Base-by-base conservation (phyloP, 495 filamentous ascomycete genomes). In the Aspergillus wentii region DNA sequence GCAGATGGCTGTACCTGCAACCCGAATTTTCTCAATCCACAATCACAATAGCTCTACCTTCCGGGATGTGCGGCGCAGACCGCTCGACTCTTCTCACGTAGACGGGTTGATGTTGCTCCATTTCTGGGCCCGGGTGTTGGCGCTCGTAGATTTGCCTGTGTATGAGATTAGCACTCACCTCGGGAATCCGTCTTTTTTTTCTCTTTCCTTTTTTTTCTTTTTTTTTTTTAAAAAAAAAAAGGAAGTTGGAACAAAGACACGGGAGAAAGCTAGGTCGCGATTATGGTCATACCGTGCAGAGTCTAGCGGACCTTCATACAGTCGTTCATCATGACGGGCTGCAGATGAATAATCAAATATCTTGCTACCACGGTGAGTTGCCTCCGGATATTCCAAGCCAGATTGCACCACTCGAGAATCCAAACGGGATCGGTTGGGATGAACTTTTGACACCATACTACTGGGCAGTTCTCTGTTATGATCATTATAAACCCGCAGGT, bases 21-120 rank as follows among this genome's bases (percentile, higher is more conserved):
- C 31, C 10, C 9, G 17, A 3, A 30, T 30, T 8, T 28, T 21
- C 19, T 56, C 43, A 68, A 51, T 68, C 64, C 26, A 64, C 56
- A 42, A 64, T 57, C 8, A 66, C 39, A 27, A 62, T 28, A 14
- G 42, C 35, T 36, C 55, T 45, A 33, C 51, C 52, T 16, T 59
- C 58, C 1, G 49, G 29, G 16, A 59, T 30, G 9, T 38, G 46
- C 2, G 48, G 42, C 5, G 42, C 49, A 19, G 51, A 36, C 6
- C 40, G 49, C 19, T 61, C 53, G 17, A 51, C 44, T 22, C 44
- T 33, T 35, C 54, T 51, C 13, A 52, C 49, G 34, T 62, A 58
- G n/a, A n/a, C n/a, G n/a, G n/a, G n/a, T n/a, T n/a, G n/a, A n/a
- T n/a, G n/a, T n/a, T n/a, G n/a, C n/a, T n/a, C n/a, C n/a, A n/a